Base-by-base conservation (phyloP, 2,329 filamentous ascomycete genomes). In the Alternaria sp. region DNA sequence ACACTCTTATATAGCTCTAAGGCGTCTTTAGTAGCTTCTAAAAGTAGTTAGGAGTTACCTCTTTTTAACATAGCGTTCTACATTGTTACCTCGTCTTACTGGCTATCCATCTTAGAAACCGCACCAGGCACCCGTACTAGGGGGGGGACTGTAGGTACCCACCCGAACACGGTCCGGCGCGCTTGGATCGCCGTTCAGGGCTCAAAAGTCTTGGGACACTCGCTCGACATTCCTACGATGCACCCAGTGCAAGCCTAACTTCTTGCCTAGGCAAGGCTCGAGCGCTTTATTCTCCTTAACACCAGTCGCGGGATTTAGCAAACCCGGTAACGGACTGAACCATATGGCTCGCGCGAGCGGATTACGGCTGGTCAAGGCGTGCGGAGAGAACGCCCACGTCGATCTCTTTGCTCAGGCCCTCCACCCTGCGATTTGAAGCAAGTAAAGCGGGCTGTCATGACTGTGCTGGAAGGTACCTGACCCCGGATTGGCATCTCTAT, bases 281-380 rank as follows among this genome's bases (percentile, higher is more conserved):
- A 21, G 55, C 45, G 55, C 45, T 2, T 25, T 58, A n/a, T 58
- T 58, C 46, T 58, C 45, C 32, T 21, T 58, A 21, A 58, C 25
- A 30, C 26, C 43, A 57, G 43, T 47, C 54, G 54, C 13, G 45
- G 46, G 54, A 47, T 57, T 23, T 28, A 51, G 55, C 46, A 58
- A n/a, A 58, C 49, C 32, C 45, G 49, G 23, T 17, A 58, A 51
- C 55, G 46, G 30, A 58, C 55, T 51, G 9, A 51, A 47, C 21
- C 46, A 32, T 58, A 45, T 51, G 46, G 55, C 55, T 58, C n/a
- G 55, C 45, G 55, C 55, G 32, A 58, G 55, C 32, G 55, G 46
- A 44, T 58, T 13, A 30, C 25, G 55, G 32, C 19, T 51, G 55
- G 28, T 58, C 28, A 50, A 58, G 43, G 46, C 32, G 54, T 19